Evolutionary conservation across 176 grass and related monocot species (phyloP).

Genomic region (Hordeum marinum): DNA sequence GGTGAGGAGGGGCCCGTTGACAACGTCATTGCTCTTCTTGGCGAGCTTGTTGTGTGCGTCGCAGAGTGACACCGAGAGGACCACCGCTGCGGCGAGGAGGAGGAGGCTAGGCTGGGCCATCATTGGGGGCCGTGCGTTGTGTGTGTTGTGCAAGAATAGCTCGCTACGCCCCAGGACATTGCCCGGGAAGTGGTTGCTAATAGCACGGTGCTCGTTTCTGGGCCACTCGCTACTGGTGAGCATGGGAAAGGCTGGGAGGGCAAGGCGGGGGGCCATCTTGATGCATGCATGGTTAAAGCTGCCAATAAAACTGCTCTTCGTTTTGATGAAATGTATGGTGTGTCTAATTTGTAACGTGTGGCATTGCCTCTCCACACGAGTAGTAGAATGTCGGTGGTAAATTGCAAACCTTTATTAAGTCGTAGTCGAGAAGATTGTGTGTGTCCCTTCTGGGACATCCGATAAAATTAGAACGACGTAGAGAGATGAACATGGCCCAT

Average conservation of each 20-base stretch:
- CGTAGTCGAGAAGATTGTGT: too few species aligned
- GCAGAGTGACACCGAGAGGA: neutral
- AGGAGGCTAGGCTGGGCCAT: slow-evolving; percentile 33
- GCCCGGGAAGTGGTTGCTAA: neutral
- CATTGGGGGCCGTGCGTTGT: neutral
- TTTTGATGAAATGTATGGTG: too few species aligned
- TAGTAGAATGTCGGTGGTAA: too few species aligned
- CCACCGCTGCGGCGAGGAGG: neutral
- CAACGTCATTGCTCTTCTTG: slow-evolving; percentile 50
- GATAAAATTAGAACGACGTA: too few species aligned
- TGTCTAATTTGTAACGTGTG: too few species aligned
- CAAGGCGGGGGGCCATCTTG: neutral
- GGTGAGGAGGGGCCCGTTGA: slow-evolving; percentile 56
- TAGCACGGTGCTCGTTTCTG: neutral
- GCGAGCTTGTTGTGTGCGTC: slow-evolving; percentile 12
- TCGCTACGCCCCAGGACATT: neutral
- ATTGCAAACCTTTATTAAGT: too few species aligned
- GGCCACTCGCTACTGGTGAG: slow-evolving; percentile 1
- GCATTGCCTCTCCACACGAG: too few species aligned
- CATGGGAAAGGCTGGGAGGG: slow-evolving; percentile 19
- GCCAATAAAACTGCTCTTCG: too few species aligned
- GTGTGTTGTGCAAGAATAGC: neutral
- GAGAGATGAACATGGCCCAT: too few species aligned
- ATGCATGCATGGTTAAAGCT: neutral
- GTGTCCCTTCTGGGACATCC: too few species aligned